Conservation (phyloP, 306 rosid species). For the Senna tora region DNA sequence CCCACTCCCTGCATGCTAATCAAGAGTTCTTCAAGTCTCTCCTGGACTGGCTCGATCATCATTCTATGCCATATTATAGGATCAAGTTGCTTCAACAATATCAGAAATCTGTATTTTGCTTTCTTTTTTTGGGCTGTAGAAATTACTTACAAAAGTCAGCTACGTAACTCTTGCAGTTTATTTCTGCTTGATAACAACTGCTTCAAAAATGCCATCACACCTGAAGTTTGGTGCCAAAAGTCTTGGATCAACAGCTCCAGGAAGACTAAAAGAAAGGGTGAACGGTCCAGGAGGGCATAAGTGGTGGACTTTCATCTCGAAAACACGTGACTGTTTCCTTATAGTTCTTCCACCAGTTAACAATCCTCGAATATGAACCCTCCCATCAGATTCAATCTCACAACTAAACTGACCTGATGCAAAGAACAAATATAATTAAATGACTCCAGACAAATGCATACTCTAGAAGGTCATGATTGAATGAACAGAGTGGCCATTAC, state of each 20-base stretch:
- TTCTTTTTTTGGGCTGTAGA: neutral
- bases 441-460: neutral
- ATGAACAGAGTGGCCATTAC: conserved; percentile 7
- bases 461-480: conserved; percentile 1
- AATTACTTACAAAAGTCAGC: conserved; percentile 28
- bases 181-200: conserved; percentile 55
- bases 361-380: conserved; percentile 61
- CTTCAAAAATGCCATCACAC: conserved; percentile 76
- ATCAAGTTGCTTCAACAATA: conserved; percentile 21
- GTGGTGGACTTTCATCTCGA: conserved; percentile 54
- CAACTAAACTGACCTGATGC: conserved; percentile 64
- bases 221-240: conserved; percentile 71
- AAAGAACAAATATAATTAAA: conserved; percentile 1
- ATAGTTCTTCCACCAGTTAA: conserved; percentile 59
- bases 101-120: neutral
- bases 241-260: conserved; percentile 85
- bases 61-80: conserved; percentile 3
- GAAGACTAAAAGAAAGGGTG: conserved; percentile 71
- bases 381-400: conserved; percentile 72
- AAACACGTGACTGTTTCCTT: conserved; percentile 58
- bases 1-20: neutral
- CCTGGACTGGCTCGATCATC: conserved; percentile 9
- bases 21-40: neutral
- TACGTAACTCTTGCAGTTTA: conserved; percentile 13
- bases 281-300: conserved; percentile 74